A percentile compares a stretch with the other conserved stretches of the same genome.
phyloP scores from a whole-genome alignment of 352 stramenopile species.

The Globisporangium iwayamae region DNA sequence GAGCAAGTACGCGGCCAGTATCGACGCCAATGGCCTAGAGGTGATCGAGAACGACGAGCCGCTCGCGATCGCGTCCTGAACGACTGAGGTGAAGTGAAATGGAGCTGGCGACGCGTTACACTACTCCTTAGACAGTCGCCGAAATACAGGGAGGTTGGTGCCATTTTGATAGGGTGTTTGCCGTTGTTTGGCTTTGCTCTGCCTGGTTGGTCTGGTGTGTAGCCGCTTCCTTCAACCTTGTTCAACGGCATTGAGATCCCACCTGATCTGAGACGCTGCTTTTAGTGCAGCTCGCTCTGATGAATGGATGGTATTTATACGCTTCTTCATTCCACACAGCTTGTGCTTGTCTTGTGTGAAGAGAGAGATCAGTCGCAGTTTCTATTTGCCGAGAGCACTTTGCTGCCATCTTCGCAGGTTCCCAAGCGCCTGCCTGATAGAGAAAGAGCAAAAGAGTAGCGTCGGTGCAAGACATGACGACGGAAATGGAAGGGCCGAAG shows the following conservation, averaged over 20 bases:
- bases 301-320: conserved; percentile 3
- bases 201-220: background rate
- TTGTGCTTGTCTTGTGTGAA: background rate
- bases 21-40: conserved; percentile 47
- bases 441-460: background rate
- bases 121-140: background rate
- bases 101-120: background rate
- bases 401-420: background rate
- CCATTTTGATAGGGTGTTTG: background rate
- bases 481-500: conserved; percentile 60
- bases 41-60: conserved; percentile 45
- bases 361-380: conserved; percentile 1
- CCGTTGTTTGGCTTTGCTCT: background rate
- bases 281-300: too few species aligned
- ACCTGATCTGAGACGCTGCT: too few species aligned
- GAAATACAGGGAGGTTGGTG: conserved; percentile 9
- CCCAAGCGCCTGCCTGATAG: background rate
- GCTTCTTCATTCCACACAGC: background rate
- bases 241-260: too few species aligned
- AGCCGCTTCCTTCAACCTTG: too few species aligned
- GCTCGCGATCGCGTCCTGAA: conserved; percentile 45
- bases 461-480: conserved; percentile 13
- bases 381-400: background rate
- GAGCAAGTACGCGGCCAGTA: conserved; percentile 84
- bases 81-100: background rate